phyloP scores from a whole-genome alignment of 2,329 filamentous ascomycete genomes.

The Cladosporium oxysporum region DNA sequence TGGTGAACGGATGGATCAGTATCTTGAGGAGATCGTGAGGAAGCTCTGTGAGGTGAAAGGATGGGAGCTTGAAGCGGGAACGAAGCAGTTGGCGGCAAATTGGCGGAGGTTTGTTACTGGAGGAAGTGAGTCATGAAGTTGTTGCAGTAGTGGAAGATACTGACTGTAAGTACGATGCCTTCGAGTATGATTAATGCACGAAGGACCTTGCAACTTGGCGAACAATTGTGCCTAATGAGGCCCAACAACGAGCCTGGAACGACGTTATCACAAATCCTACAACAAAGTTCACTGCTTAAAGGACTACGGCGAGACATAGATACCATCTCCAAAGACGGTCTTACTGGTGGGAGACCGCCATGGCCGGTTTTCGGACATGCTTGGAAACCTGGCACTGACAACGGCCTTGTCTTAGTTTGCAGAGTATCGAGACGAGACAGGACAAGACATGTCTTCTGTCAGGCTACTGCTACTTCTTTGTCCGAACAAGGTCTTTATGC shows the following conservation, averaged over 20 bases:
- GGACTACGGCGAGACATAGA: not conserved
- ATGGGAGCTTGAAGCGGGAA: slow-evolving; percentile 74
- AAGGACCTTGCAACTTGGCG: no score
- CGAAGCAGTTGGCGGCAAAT: slow-evolving; percentile 68
- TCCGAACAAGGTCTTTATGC: not conserved
- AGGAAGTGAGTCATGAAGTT: not conserved
- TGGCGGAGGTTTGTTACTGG: slow-evolving; percentile 69
- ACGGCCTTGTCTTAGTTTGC: no score
- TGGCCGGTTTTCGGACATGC: no score
- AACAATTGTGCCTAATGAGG: not conserved
- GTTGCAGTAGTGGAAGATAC: not conserved
- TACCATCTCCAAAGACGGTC: not conserved
- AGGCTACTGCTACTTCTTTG: not conserved
- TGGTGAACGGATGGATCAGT: slow-evolving; percentile 75
- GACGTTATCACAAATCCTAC: not conserved
- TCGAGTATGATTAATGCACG: no score
- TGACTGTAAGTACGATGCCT: not conserved
- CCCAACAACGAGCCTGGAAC: not conserved
- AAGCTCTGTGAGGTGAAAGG: slow-evolving; percentile 75
- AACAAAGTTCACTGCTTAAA: not conserved
- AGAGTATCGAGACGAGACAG: no score
- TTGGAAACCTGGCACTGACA: no score
- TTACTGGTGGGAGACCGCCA: no score
- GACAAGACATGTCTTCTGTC: no score
- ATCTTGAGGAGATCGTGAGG: slow-evolving; percentile 73